phyloP scores from a whole-genome alignment of 2,329 filamentous ascomycete genomes.

The Exophiala bonariae region DNA sequence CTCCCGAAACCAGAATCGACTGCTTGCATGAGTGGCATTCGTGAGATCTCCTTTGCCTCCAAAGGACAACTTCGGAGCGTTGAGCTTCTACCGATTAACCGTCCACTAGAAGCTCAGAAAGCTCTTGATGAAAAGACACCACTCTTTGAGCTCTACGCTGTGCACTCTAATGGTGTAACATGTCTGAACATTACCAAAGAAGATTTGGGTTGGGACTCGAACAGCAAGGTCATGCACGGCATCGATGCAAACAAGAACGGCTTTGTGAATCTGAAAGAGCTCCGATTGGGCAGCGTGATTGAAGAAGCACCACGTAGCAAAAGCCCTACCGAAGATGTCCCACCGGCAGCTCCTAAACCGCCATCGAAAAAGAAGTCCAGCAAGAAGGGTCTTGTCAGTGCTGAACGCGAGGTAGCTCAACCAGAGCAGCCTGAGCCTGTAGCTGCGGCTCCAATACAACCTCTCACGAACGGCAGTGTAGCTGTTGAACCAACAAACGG shows the following conservation, averaged over 20 bases:
- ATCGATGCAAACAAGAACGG: conserved; percentile 73
- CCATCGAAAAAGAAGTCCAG: conserved; percentile 40
- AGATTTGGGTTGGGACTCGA: conserved; percentile 87
- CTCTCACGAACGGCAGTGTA: conserved; percentile 7
- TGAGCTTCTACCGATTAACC: conserved; percentile 75
- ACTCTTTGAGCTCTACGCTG: conserved; percentile 91
- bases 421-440: conserved; percentile 32
- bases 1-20: conserved; percentile 89
- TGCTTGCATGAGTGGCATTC: conserved; percentile 93
- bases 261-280: conserved; percentile 71
- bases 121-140: conserved; percentile 65
- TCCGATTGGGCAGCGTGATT: conserved; percentile 48
- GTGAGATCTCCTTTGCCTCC: conserved; percentile 88
- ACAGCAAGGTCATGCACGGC: conserved; percentile 80
- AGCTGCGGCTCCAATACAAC: conserved; percentile 13
- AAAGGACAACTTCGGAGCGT: conserved; percentile 86
- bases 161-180: conserved; percentile 97
- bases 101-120: conserved; percentile 51
- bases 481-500: conserved; percentile 13
- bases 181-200: conserved; percentile 81
- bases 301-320: conserved; percentile 45
- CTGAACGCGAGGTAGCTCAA: conserved; percentile 26
- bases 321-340: conserved; percentile 37
- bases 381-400: conserved; percentile 33
- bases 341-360: conserved; percentile 35